phyloP scores from a whole-genome alignment of 345 rosid genomes.

The Eucalyptus brandiana region DNA sequence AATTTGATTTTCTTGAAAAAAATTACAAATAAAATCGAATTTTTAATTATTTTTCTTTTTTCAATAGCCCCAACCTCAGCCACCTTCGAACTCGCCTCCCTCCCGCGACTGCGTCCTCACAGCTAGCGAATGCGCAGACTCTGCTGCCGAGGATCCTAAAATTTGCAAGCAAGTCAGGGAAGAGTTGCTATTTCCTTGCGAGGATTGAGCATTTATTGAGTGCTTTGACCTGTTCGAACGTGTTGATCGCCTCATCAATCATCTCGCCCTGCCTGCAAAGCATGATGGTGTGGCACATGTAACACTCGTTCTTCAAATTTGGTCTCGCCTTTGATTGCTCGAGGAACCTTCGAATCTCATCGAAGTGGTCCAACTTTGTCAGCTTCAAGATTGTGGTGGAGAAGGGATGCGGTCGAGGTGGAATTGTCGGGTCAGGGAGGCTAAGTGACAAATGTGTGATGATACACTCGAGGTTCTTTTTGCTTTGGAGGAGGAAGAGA shows the following conservation, averaged over 20 bases:
- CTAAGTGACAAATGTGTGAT: too few relatives aligned
- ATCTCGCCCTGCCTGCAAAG: not conserved
- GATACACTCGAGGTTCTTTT: too few relatives aligned
- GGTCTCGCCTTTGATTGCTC: not conserved
- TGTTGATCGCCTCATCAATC: not conserved
- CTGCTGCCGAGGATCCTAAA: not conserved
- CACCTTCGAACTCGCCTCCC: not conserved
- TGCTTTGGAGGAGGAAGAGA: too few relatives aligned
- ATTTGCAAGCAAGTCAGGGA: not conserved
- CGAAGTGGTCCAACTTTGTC: not conserved
- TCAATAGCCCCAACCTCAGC: fast-evolving
- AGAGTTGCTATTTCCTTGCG: not conserved
- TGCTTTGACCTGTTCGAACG: not conserved
- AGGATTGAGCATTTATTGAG: fast-evolving
- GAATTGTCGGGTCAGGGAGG: too few relatives aligned
- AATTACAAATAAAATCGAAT: too few relatives aligned
- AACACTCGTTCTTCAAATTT: not conserved
- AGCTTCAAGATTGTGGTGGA: not conserved
- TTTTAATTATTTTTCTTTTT: too few relatives aligned
- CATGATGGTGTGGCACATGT: not conserved
- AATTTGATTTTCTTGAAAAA: not conserved
- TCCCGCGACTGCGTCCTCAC: too few relatives aligned
- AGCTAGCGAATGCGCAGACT: too few relatives aligned
- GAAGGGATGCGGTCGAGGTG: too few relatives aligned
- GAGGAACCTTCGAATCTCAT: not conserved